These are phyloP conservation scores for Aspergillus flavus DNA, from an alignment of 2,329 filamentous ascomycete species.

Conservation along the genomic window DNA sequence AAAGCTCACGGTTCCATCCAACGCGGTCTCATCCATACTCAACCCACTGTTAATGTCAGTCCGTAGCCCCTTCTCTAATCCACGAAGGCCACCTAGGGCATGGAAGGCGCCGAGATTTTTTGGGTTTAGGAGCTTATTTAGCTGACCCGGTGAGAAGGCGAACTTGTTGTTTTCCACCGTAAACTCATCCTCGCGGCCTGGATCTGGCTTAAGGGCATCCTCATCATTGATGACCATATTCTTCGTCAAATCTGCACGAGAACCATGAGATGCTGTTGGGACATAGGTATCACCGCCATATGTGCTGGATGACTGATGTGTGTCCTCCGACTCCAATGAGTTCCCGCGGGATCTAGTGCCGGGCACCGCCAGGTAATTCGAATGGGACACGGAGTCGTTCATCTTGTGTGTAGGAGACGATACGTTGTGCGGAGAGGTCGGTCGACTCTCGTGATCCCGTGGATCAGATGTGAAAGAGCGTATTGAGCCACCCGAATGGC, in stretches of 20 bases:
- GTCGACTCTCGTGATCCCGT: constrained; percentile 57
- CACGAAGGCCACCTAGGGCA: constrained; percentile 71
- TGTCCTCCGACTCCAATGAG: constrained; percentile 65
- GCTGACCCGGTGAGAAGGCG: constrained; percentile 71
- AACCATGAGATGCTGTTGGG: constrained; percentile 44
- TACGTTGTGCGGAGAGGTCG: constrained; percentile 68
- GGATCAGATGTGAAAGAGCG: constrained; percentile 60
- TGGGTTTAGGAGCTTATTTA: constrained; percentile 77
- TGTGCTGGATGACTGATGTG: constrained; percentile 54
- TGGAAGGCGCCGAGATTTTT: constrained; percentile 76
- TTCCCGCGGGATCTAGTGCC: constrained; percentile 64
- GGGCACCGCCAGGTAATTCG: constrained; percentile 65
- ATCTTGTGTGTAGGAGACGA: constrained; percentile 62
- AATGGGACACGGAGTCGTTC: constrained; percentile 52
- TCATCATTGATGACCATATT: constrained; percentile 60
- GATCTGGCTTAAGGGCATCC: constrained; percentile 69
- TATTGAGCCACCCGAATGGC: constrained; percentile 55
- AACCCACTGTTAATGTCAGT: constrained; percentile 67
- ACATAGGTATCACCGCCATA: constrained; percentile 59
- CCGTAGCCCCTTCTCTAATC: constrained; percentile 72
- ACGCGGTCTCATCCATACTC: constrained; percentile 66
- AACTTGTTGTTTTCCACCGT: constrained; percentile 69
- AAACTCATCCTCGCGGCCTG: constrained; percentile 71
- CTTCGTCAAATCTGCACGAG: constrained; percentile 46
- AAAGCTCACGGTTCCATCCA: constrained; percentile 69